Evolutionary conservation across 345 rosid genomes (phyloP), one percentile per base, ranked within the genome.

Genomic region (Populus pruinosa): DNA sequence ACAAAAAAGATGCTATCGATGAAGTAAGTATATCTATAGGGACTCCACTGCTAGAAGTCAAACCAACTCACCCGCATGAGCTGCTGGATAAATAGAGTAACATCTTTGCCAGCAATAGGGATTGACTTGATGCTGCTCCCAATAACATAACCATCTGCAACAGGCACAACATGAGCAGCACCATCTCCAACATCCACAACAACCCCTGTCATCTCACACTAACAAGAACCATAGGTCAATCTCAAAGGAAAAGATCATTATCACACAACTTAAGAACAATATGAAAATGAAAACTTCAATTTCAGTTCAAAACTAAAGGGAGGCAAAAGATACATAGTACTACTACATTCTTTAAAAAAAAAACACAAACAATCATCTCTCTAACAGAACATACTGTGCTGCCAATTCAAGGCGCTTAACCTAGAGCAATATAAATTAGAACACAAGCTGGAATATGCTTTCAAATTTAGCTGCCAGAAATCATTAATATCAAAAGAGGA

Each of bases 161-260:
- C 98, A 21, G 98, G 99, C 71, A 96, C 99, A 71, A 96, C 87
- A 82, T 87, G 93, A 69, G 96, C 90, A 27, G 99, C 93, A 67
- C 99, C 99, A 82, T 96, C 99, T 80, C 99, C 98, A 85, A 93
- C 89, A 88, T 96, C 99, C 50, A 93, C 96, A 43, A 96, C 96
- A 76, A 96, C 98, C 78, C 98, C 99, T 92, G 98, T 95, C 99
- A 95, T 93, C 94, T 95, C 99, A 87, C 99, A 93, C 99, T 95
- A 85, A 79, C 73, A 66, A 83, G 67, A 89, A 84, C 36, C 70
- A 63, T 75, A 61, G 77, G 87, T 91, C 88, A 92, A 83, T 83
- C 78, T 71, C 81, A 77, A 82, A 65, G 77, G 36, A 70, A 72
- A 55, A 69, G 47, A 76, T 71, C 29, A 65, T 69, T 23, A 29